Evolutionary conservation across 441 rosid species (phyloP).

Genomic region (Jatropha podagrica): DNA sequence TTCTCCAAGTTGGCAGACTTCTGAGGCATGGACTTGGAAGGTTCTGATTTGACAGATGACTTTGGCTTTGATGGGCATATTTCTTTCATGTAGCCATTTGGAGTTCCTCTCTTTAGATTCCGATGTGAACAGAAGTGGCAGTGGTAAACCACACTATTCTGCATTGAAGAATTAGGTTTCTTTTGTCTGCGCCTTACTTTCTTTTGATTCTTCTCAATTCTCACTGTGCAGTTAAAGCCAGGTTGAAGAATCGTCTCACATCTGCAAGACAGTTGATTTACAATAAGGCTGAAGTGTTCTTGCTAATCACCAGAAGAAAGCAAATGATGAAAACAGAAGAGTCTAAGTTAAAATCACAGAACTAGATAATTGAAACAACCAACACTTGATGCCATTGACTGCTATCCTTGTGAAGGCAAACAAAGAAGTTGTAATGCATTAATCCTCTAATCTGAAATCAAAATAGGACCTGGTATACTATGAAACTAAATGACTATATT

Average conservation of each 20-base stretch:
- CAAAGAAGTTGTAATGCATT: background rate
- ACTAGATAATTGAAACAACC: background rate
- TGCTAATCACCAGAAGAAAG: background rate
- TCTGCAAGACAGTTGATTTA: slow-evolving; percentile 29
- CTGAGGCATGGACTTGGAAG: slow-evolving; percentile 24
- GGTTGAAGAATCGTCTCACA: slow-evolving; percentile 80
- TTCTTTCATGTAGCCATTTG: slow-evolving; percentile 62
- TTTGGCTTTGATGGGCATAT: slow-evolving; percentile 51
- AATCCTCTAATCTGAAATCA: background rate
- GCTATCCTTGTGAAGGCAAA: background rate
- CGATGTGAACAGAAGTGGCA: slow-evolving; percentile 64
- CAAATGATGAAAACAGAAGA: background rate
- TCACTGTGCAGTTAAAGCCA: slow-evolving; percentile 69
- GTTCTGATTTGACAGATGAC: slow-evolving; percentile 22
- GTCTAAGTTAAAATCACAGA: background rate
- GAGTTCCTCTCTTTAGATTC: slow-evolving; percentile 66
- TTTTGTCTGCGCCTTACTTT: slow-evolving; percentile 31
- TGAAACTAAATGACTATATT: background rate
- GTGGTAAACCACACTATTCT: slow-evolving; percentile 61
- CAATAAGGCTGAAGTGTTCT: background rate
- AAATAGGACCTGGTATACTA: background rate
- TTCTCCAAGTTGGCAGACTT: slow-evolving; percentile 26
- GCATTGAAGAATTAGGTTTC: slow-evolving; percentile 23
- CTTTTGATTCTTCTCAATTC: slow-evolving; percentile 50
- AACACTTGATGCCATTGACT: background rate